These are phyloP conservation scores for Monosporascus sp. DNA, from an alignment of 2,329 filamentous ascomycete genomes.

Conservation along the genomic window DNA sequence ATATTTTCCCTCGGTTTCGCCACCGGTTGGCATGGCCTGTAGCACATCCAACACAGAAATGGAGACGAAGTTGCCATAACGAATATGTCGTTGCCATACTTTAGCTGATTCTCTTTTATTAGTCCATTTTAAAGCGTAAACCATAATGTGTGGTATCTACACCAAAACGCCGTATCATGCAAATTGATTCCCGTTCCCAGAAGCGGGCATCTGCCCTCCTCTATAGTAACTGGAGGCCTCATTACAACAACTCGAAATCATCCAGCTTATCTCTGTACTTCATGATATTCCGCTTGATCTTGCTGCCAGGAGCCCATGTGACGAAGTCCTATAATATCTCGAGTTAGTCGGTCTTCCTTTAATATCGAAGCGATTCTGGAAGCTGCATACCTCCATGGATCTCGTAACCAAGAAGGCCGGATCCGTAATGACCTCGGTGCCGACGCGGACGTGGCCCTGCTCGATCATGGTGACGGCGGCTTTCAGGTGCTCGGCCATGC, in stretches of 20 bases:
- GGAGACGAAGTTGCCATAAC: too few species aligned
- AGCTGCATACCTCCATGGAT: constrained; percentile 58
- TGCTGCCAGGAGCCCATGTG: constrained; percentile 91
- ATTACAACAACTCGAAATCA: constrained; percentile 82
- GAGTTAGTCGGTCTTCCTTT: not conserved
- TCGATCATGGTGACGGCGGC: constrained; percentile 84
- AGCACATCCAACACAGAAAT: too few species aligned
- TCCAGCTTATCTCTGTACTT: constrained; percentile 92
- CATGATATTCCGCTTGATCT: constrained; percentile 95
- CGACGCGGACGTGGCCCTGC: constrained; percentile 88
- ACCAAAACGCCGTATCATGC: constrained; percentile 18
- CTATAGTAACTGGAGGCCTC: not conserved
- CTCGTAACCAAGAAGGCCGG: constrained; percentile 84
- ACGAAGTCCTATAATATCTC: constrained; percentile 63
- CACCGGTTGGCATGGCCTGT: too few species aligned
- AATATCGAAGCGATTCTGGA: too few species aligned
- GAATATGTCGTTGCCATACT: not conserved
- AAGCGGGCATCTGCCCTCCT: not conserved
- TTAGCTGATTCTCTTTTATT: not conserved
- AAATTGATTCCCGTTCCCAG: not conserved
- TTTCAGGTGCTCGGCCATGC: constrained; percentile 88
- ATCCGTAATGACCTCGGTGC: constrained; percentile 85
- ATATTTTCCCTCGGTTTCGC: too few species aligned
- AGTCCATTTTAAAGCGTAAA: not conserved
- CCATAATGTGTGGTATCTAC: constrained; percentile 1